Evolutionary conservation across 2,329 filamentous ascomycete genomes (phyloP), one percentile per base, ranked within the genome.

Genomic region (Ophiostoma piceae): DNA sequence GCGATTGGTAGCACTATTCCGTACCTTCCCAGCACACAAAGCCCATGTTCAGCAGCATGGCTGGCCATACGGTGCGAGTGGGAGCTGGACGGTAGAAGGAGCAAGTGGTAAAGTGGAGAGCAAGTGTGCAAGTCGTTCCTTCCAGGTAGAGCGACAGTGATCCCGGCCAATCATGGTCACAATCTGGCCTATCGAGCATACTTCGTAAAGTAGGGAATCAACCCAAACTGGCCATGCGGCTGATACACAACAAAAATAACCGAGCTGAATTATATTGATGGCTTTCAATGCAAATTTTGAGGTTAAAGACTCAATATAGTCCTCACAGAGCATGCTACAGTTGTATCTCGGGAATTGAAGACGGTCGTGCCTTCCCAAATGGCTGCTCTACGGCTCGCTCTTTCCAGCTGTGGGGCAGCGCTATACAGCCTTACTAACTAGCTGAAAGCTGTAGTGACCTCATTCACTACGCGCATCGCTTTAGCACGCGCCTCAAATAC

Each of bases 391-490:
- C 9, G 51, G 51, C 43, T 57, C 51, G 51, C 51, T 26, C 51
- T 26, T 57, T 26, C 51, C 9, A 37, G 12, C 8, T 65, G 35
- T 65, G 62, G 62, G 35, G 32, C 62, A 19, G 35, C 12, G 26
- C 57, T 60, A 32, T 39, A n/a, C 43, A 65, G 62, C 32, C 35
- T 39, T 65, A 65, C 19, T 41, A 39, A 65, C 4, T n/a, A 65
- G 37, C 16, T 32, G 9, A 37, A 22, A 65, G 62, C 62, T 65
- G 19, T 39, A 66, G 65, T 66, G 65, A 66, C 64, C 64, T 66
- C 64, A 66, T 43, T 66, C 65, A 39, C 65, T 29, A 26, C 64
- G 39, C 64, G 64, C 22, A 22, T 26, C 19, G 29, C 14, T 37
- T 37, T 26, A 22, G 35, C 57, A 62, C 57, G 26, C 57, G 57